Conservation (phyloP, 805 yeast genomes). For the Suhomyces prunicola region DNA sequence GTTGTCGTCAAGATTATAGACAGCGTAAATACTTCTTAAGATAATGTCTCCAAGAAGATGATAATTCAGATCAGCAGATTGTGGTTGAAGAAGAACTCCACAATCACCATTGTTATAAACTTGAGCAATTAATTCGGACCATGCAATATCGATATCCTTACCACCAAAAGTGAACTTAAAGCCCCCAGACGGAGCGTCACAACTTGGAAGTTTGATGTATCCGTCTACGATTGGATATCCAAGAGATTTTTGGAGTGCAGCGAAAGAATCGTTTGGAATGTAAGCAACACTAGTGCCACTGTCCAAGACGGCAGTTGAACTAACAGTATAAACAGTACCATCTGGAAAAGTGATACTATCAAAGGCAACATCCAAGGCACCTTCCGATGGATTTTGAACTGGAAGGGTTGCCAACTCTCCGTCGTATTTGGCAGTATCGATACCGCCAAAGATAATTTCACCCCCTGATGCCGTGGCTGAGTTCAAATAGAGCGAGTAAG, state of each 20-base stretch:
- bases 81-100: neutral
- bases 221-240: neutral
- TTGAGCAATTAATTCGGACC: neutral
- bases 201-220: neutral
- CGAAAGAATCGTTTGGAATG: slow-evolving; percentile 4
- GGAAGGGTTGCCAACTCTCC: slow-evolving; percentile 15
- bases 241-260: neutral
- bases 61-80: too few species aligned
- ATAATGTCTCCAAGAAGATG: slow-evolving; percentile 60
- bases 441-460: slow-evolving; percentile 18
- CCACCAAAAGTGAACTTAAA: neutral
- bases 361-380: slow-evolving; percentile 1
- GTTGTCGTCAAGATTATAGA: slow-evolving; percentile 57
- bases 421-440: slow-evolving; percentile 17
- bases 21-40: slow-evolving; percentile 60
- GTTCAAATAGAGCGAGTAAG: slow-evolving; percentile 20
- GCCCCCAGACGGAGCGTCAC: neutral
- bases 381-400: slow-evolving; percentile 5
- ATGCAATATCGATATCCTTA: slow-evolving; percentile 4
- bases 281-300: slow-evolving; percentile 1
- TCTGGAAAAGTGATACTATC: neutral
- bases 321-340: neutral
- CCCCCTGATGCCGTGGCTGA: slow-evolving; percentile 6
- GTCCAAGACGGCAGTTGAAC: too few species aligned
- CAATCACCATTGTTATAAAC: neutral